Evolutionary conservation across 768 basidiomycete genomes (phyloP), one percentile per base, ranked within the genome.

Genomic region (Mycena pura): DNA sequence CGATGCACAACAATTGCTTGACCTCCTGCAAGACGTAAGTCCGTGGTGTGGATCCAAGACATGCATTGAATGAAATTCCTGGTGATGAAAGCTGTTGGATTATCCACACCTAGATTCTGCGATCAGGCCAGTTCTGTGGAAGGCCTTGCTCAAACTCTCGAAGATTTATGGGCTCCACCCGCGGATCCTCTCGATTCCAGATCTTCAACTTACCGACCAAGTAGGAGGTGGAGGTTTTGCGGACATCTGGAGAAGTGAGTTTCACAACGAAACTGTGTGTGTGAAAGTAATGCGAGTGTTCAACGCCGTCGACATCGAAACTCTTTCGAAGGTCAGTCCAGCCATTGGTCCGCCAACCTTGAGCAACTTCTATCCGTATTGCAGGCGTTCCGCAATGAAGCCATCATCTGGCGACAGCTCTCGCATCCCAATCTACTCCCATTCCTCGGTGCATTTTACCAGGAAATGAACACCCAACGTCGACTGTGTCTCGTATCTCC

Each of bases 401-500:
- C n/a, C 25, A 29, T 64, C 19, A 38, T 68, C 7, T 76, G 71
- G 74, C 64, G 67, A 28, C 73, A 76, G 38, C 59, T 75, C 21
- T 67, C 68, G 0, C 72, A 74, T 54, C 69, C 57, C 19, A 71
- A 73, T 46, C 52, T 73, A 14, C 50, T 74, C 11, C 74, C 73
- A 15, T 72, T 74, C 44, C 68, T 68, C 21, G 74, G 74, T 3
- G 28, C 72, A 31, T 67, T 62, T 53, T 55, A 53, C 32, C 51
- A 65, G n/a, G 58, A 62, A 15, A 19, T n/a, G n/a, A n/a, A 41
- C 11, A 50, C 47, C 32, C 17, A 32, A 7, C 50, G 51, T 13
- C 53, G 71, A 47, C 19, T 71, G 21, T 64, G 68, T 29, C 66
- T 81, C n/a, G 70, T 80, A 38, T 78, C 79, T 3, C 79, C 69